A percentile compares a stretch with the other conserved stretches of the same genome.
These are phyloP conservation scores for Cephalotrichum gorgonifer DNA, from an alignment of 2,329 filamentous ascomycete genomes.

Conservation along the genomic window DNA sequence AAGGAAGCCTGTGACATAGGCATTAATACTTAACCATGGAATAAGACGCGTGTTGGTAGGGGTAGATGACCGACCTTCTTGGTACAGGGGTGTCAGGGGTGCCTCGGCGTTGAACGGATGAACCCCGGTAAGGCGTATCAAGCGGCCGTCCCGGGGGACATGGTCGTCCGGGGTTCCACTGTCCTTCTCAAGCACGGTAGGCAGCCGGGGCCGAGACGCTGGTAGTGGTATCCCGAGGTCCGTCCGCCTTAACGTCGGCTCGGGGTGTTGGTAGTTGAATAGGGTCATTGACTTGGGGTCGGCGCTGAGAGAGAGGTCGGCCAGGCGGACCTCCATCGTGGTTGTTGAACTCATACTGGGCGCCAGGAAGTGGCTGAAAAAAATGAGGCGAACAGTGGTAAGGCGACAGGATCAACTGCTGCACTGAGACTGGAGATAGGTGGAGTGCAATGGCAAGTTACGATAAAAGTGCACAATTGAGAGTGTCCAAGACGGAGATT, in stretches of 20 bases:
- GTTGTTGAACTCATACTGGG: not conserved
- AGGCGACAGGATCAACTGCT: no score
- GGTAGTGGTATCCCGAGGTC: not conserved
- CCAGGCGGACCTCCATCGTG: not conserved
- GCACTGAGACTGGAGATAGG: no score
- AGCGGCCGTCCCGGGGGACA: constrained; percentile 66
- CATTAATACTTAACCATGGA: not conserved
- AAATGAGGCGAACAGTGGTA: not conserved
- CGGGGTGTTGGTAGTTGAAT: not conserved
- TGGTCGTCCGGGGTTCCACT: constrained; percentile 63
- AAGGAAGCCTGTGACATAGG: constrained; percentile 54
- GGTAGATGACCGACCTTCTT: constrained; percentile 28
- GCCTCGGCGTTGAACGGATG: constrained; percentile 91
- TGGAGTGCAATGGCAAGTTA: no score
- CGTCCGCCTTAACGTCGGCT: not conserved
- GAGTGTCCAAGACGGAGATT: no score
- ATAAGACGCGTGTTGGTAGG: not conserved
- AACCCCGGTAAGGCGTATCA: constrained; percentile 78
- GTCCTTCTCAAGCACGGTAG: constrained; percentile 4
- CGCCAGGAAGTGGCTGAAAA: not conserved
- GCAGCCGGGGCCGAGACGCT: not conserved
- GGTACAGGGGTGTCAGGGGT: constrained; percentile 66
- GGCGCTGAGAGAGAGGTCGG: not conserved
- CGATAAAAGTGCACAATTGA: no score
- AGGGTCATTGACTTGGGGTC: not conserved